These are phyloP conservation scores for Colletotrichum limetticola DNA, from an alignment of 2,329 filamentous ascomycete genomes.

Conservation along the genomic window DNA sequence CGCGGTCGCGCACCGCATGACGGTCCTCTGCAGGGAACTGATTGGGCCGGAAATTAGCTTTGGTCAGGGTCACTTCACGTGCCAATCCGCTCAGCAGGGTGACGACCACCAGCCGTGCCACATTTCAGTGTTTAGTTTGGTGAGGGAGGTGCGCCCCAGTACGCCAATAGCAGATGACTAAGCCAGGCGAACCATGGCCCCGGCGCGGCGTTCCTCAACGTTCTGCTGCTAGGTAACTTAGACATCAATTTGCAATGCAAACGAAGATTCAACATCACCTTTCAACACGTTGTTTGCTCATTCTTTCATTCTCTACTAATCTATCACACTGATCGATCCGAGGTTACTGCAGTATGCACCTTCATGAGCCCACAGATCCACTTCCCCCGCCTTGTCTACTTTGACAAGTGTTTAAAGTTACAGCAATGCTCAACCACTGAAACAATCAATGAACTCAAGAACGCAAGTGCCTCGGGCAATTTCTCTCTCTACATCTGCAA, in stretches of 20 bases:
- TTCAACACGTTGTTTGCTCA: not conserved
- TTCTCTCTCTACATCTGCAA: constrained; percentile 1
- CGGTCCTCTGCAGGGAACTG: constrained; percentile 31
- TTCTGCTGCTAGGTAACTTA: not conserved
- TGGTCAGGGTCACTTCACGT: constrained; percentile 34
- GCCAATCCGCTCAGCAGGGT: constrained; percentile 30
- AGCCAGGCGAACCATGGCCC: not conserved
- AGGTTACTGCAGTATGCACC: not conserved
- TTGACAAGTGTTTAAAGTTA: not conserved
- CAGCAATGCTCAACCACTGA: constrained; percentile 1
- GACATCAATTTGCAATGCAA: not conserved
- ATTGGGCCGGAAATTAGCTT: constrained; percentile 36
- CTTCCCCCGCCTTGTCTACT: not conserved
- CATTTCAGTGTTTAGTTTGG: not conserved
- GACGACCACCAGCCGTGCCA: not conserved
- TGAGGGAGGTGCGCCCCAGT: not conserved
- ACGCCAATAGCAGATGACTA: constrained; percentile 17
- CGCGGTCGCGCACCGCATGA: constrained; percentile 36
- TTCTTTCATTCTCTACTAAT: not conserved
- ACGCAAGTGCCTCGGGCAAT: constrained; percentile 16
- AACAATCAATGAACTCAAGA: constrained; percentile 22
- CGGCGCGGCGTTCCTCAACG: not conserved
- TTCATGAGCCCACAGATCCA: not conserved
- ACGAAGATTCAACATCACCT: not conserved
- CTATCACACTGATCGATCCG: not conserved